A percentile compares a stretch with the other conserved stretches of the same genome.
Conservation (phyloP, 305 asterid genomes). For the Rubia tinctorum region DNA sequence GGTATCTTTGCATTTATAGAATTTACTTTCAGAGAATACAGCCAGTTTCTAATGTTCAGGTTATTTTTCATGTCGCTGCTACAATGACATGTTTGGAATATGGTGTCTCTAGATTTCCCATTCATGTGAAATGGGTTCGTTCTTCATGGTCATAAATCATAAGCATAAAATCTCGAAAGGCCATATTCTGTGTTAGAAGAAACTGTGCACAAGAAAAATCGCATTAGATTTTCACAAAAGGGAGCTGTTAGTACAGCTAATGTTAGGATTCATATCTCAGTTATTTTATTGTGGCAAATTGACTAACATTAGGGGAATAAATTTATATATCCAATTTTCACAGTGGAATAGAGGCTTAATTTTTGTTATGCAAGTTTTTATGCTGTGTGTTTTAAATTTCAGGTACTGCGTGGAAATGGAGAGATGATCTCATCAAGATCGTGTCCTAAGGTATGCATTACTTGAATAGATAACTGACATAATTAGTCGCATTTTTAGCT, state of each 20-base stretch:
- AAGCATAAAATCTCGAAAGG: background rate
- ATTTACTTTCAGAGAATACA: background rate
- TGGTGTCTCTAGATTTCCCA: background rate
- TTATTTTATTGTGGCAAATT: background rate
- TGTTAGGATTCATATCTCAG: slow-evolving; percentile 6
- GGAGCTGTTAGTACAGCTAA: background rate
- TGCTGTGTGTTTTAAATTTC: slow-evolving; percentile 20
- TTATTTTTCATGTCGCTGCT: background rate
- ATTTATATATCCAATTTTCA: background rate
- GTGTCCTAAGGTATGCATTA: slow-evolving; percentile 70
- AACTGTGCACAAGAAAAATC: background rate
- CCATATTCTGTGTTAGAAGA: slow-evolving; percentile 8
- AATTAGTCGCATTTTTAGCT: background rate
- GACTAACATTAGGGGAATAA: background rate
- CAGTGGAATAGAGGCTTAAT: background rate
- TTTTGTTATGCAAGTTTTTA: background rate
- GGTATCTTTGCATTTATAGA: background rate
- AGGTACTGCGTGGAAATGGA: slow-evolving; percentile 91
- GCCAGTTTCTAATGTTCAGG: background rate
- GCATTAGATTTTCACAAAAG: background rate
- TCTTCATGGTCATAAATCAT: background rate
- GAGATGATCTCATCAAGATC: slow-evolving; percentile 72
- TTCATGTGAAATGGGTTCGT: background rate
- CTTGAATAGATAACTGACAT: background rate
- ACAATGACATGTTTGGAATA: background rate